Evolutionary conservation across 2,329 filamentous ascomycete genomes (phyloP), one percentile per base, ranked within the genome.

Genomic region (Verticillium albo-atrum): DNA sequence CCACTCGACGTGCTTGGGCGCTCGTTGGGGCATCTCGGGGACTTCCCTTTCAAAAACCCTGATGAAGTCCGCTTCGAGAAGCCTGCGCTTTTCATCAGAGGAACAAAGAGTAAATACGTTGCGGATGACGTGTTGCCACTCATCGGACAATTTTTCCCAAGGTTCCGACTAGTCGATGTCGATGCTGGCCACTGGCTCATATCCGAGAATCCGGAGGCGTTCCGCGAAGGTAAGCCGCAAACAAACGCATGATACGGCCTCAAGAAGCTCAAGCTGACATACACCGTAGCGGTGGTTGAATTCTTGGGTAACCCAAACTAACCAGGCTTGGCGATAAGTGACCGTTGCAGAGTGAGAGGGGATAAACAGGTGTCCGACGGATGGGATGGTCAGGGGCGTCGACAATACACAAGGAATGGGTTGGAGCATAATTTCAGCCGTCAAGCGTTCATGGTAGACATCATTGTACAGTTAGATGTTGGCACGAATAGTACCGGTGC

Each of bases 151-250:
- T 95, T 96, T 75, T 96, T 96, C 69, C 92, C 92, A 12, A 79
- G 80, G 26, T 96, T 95, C 68, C 77, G 85, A 70, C 68, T 95
- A 30, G 84, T 80, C 55, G 89, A 94, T 74, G 77, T 96, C 32
- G 88, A 95, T 37, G 83, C 88, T 9, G 92, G 92, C 0, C 92
- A 96, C 72, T 96, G 92, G 92, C 78, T 96, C 5, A 92, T 94
- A 63, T 91, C 90, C n/a, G 92, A 96, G 78, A 88, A 92, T 67
- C 91, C 92, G 0, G 86, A 92, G 69, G 87, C 81, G 10, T 96
- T 96, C 65, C 85, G 88, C 69, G 77, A 83, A 80, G 88, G 90
- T 92, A 71, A 71, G 82, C 4, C 26, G 4, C 37, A 57, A 23
- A 4, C 14, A 12, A 1, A 17, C 15, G 17, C 3, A n/a, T 47